These are phyloP conservation scores for Piper betle DNA, from an alignment of 164 flowering plant species.

Conservation along the genomic window DNA sequence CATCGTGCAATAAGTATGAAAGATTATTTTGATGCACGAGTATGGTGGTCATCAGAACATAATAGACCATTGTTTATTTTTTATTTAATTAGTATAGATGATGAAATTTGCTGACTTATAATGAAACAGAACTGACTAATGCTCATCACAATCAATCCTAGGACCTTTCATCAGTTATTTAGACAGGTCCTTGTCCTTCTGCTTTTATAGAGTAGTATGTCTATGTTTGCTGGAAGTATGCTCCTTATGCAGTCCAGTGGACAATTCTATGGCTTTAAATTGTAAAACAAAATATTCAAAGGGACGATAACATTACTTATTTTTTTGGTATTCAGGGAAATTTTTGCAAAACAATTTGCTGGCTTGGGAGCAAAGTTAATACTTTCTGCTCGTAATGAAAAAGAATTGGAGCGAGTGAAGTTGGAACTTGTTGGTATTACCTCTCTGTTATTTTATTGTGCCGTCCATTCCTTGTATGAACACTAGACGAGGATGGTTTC, in stretches of 20 bases:
- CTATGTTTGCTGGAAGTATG: neutral
- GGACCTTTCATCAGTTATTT: no score
- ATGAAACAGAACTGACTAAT: neutral
- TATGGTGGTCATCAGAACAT: neutral
- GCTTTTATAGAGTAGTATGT: neutral
- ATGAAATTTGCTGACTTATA: neutral
- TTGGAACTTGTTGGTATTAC: slow-evolving; percentile 23
- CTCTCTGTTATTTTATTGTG: neutral
- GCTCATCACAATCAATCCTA: no score
- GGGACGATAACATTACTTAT: neutral
- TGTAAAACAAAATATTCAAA: neutral
- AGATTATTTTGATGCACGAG: no score
- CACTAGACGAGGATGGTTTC: neutral
- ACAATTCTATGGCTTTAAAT: neutral
- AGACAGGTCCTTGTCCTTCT: neutral
- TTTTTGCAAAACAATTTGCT: slow-evolving; percentile 80
- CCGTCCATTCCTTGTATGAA: neutral
- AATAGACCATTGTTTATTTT: neutral
- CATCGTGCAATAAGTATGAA: neutral
- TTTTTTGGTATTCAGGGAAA: slow-evolving; percentile 42
- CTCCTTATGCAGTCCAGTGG: neutral
- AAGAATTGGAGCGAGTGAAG: slow-evolving; percentile 70
- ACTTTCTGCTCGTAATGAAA: slow-evolving; percentile 76
- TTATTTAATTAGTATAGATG: neutral
- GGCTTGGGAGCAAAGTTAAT: slow-evolving; percentile 81